Conservation (phyloP, 2,329 filamentous ascomycete genomes). For the Aureobasidium sp. region DNA sequence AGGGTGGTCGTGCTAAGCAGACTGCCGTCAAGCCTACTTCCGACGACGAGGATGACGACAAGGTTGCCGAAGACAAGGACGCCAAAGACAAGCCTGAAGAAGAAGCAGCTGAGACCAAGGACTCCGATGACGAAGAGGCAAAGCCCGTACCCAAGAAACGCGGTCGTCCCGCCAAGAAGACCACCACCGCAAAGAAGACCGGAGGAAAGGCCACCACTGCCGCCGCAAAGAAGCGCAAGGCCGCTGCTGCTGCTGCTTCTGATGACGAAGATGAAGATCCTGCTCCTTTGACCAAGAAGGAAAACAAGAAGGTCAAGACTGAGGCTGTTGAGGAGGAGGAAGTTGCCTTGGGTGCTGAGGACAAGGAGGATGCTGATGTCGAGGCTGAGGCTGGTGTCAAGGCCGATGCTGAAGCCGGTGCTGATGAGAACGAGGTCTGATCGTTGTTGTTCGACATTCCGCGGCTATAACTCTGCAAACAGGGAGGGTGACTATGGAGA, state of each 20-base stretch:
- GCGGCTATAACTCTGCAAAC: too few relatives aligned
- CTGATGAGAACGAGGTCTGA: neutral
- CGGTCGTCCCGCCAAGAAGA: too few relatives aligned
- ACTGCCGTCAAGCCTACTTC: neutral
- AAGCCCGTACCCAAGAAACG: neutral
- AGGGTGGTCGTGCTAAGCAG: neutral
- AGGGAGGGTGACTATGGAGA: neutral
- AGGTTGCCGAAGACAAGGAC: too few relatives aligned
- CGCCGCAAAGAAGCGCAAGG: too few relatives aligned
- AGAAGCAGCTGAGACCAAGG: too few relatives aligned
- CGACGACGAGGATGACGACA: neutral
- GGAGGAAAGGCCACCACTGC: too few relatives aligned
- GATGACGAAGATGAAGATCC: too few relatives aligned
- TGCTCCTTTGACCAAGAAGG: too few relatives aligned
- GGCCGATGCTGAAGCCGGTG: neutral
- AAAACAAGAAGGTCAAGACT: constrained; percentile 2
- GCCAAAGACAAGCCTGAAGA: too few relatives aligned
- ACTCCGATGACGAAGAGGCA: neutral
- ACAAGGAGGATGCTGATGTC: neutral
- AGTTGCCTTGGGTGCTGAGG: neutral
- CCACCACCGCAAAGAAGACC: too few relatives aligned
- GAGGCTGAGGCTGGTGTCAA: neutral
- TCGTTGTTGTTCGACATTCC: too few relatives aligned
- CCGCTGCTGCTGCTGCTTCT: too few relatives aligned
- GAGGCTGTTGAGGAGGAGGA: neutral